Conservation (phyloP, 2,329 filamentous ascomycete species). For the Botrytis medusae region DNA sequence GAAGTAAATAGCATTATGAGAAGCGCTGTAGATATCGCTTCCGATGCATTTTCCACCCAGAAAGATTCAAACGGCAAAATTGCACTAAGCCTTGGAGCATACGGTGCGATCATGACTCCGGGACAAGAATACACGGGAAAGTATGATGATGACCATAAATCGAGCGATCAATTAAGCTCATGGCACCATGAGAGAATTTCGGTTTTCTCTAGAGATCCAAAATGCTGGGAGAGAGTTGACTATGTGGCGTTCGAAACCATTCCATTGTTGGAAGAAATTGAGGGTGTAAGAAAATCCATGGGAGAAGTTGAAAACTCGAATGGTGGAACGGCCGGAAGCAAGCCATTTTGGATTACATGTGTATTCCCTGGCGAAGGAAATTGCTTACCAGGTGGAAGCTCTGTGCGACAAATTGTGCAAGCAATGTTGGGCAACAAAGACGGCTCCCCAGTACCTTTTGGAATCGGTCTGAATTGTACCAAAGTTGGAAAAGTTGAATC, state of each 20-base stretch:
- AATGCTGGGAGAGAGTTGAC: constrained; percentile 43
- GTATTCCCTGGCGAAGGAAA: constrained; percentile 58
- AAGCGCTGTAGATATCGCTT: constrained; percentile 42
- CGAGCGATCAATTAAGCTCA: constrained; percentile 45
- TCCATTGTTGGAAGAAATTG: constrained; percentile 61
- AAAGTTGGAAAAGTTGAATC: constrained; percentile 61
- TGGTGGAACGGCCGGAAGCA: constrained; percentile 1
- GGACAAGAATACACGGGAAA: constrained; percentile 63
- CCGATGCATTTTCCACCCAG: constrained; percentile 36
- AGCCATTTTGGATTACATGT: constrained; percentile 57
- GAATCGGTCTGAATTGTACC: constrained; percentile 68
- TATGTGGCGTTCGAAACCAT: constrained; percentile 67
- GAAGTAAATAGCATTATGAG: constrained; percentile 47
- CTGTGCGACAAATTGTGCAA: constrained; percentile 45
- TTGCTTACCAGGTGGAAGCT: constrained; percentile 57
- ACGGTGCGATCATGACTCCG: constrained; percentile 66
- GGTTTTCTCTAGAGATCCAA: constrained; percentile 44
- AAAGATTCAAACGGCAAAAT: constrained; percentile 35
- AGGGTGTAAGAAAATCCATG: constrained; percentile 52
- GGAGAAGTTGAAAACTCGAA: constrained; percentile 8
- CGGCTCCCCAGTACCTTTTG: constrained; percentile 50
- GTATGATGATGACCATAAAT: constrained; percentile 54
- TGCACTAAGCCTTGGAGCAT: constrained; percentile 64
- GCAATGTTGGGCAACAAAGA: constrained; percentile 40
- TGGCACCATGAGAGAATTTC: constrained; percentile 60